Percentiles rank a stretch among this genome's conserved stretches.
Conservation (phyloP, 179 eudicot species). For the Dionaea muscipula region DNA sequence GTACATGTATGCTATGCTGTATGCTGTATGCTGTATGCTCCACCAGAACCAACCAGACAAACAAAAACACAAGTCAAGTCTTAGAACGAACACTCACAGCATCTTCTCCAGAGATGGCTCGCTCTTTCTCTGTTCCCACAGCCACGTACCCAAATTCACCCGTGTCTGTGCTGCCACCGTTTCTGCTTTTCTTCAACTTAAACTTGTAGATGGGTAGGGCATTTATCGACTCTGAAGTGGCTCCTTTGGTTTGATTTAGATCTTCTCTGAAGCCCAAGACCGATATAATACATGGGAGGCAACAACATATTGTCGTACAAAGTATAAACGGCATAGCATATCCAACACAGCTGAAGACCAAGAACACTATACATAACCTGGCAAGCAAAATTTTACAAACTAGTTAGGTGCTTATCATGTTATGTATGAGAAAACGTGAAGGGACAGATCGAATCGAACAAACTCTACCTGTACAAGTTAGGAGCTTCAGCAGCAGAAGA, state of each 20-base stretch:
- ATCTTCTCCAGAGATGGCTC: conserved; percentile 82
- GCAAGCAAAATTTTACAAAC: neutral
- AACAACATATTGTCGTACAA: conserved; percentile 93
- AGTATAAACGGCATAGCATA: conserved; percentile 98
- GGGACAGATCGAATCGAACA: neutral
- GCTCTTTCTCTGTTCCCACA: conserved; percentile 95
- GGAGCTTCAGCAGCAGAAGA: conserved; percentile 85
- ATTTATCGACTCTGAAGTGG: conserved; percentile 76
- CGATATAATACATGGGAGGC: conserved; percentile 93
- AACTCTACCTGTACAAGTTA: conserved; percentile 70
- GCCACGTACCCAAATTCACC: conserved; percentile 76
- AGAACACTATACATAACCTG: conserved; percentile 94
- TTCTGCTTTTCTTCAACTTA: conserved; percentile 64
- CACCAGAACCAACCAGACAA: no score
- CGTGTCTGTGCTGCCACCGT: conserved; percentile 24
- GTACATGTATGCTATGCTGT: no score
- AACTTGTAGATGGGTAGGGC: conserved; percentile 85
- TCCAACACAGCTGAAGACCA: conserved; percentile 86
- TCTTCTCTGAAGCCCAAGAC: conserved; percentile 90
- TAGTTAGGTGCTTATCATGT: neutral
- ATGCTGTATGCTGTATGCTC: no score
- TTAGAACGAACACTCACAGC: conserved; percentile 48
- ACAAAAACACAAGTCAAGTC: no score
- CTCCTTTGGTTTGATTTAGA: conserved; percentile 73
- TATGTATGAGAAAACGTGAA: no score